Evolutionary conservation across 192 early-diverging fungal genomes (phyloP), one percentile per base, ranked within the genome.

Genomic region (Entophlyctis luteolus): DNA sequence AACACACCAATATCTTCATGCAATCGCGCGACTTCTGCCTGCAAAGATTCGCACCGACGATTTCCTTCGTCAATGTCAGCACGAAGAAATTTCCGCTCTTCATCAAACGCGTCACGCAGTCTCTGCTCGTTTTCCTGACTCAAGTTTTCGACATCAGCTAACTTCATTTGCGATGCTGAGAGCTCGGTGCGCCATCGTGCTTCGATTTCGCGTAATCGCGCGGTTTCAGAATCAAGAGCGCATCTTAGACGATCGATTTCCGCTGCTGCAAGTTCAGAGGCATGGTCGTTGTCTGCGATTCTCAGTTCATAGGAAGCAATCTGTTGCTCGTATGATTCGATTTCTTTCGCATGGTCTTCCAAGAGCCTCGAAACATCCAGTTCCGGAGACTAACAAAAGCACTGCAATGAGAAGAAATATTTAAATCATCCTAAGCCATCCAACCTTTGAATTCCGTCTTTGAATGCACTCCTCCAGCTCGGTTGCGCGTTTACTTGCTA

Each of bases 171-270:
- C 55, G 31, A n/a, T 22, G 18, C 37, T 57, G n/a, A n/a, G n/a
- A n/a, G 14, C 39, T 60, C 58, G 3, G n/a, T 36, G 18, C 58
- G 58, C 58, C 58, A 60, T 4, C 58, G 35, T 27, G 39, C 58
- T 31, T 60, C 58, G 32, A 60, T 60, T 46, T 60, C 37, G 6
- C 32, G 20, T 20, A 60, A 23, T 27, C 47, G 39, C 4, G 39
- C 39, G 10, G 58, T 60, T 25, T 60, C 39, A 28, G 35, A 22
- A 18, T 45, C 39, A 22, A 60, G 58, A 18, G 39, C 58, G 22
- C 18, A 8, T 20, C 35, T 20, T 2, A 60, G 58, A 31, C 23
- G 39, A 8, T 6, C 25, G 22, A 60, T 38, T 38, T 60, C 58
- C 10, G 18, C 25, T 5, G 35, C 39, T 10, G 58, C 58, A 31